Evolutionary conservation across 2,329 filamentous ascomycete genomes (phyloP), one percentile per base, ranked within the genome.

Genomic region (Alternaria gaisen): DNA sequence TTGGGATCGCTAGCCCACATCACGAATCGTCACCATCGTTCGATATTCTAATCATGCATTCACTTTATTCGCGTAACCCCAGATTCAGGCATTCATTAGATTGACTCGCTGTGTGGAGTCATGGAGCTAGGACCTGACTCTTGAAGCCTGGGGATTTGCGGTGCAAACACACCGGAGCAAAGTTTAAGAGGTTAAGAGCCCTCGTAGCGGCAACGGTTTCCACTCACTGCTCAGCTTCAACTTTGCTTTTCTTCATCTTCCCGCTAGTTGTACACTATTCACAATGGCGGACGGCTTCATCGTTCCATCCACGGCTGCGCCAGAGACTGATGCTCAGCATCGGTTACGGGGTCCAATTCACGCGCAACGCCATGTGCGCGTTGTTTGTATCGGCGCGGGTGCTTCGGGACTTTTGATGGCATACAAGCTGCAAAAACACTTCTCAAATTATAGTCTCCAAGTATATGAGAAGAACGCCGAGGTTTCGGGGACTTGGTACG

Each of bases 401-500:
- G 80, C 81, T 1, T 82, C 82, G 4, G 83, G 83, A 1, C 72
- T 85, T 1, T 66, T 80, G 38, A 72, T 84, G 66, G 82, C 82
- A 16, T 84, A 84, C 76, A 85, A 85, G 69, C 71, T 84, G 8
- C 79, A 80, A 59, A 76, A 75, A 30, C 77, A 80, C 34, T 83
- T 85, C 55, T 67, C 68, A 11, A 81, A 83, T 60, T 83, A 79
- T 69, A 75, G 66, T 11, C 70, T 78, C 53, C 72, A 72, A 10
- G 71, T 84, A 4, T 85, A 82, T 60, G 83, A 86, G 65, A 84
- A 84, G 70, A 84, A 85, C 60, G 54, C 73, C 1, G 80, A 80
- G 42, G 72, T 85, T 1, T 76, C 78, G 2, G 84, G 84, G 5
- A 85, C 84, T 3, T 86, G 84, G 84, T 83, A 73, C 42, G 84